Evolutionary conservation across 1,284 basidiomycete genomes (phyloP).

Genomic region (Malassezia obtusa): DNA sequence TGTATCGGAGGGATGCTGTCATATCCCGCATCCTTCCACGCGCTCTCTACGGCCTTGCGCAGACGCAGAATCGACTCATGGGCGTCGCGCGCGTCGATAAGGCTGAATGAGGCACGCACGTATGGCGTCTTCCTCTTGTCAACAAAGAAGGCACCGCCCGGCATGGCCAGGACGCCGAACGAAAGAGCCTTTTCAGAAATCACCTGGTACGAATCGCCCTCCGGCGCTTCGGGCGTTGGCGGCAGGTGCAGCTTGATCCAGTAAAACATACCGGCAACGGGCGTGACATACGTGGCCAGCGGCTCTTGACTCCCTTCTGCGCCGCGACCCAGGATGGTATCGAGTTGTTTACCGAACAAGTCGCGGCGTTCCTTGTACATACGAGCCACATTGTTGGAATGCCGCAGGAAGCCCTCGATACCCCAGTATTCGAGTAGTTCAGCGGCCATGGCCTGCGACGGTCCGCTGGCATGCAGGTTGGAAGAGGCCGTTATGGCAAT

Average conservation of each 20-base stretch:
- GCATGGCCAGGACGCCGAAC: slow-evolving; percentile 75
- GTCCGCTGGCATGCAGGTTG: slow-evolving; percentile 62
- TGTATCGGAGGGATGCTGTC: slow-evolving; percentile 7
- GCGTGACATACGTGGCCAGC: slow-evolving; percentile 59
- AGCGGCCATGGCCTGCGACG: slow-evolving; percentile 67
- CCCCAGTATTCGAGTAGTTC: slow-evolving; percentile 64
- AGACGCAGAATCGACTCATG: slow-evolving; percentile 33
- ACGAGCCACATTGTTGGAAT: slow-evolving; percentile 60
- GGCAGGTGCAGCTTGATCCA: slow-evolving; percentile 45
- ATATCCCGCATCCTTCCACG: slow-evolving; percentile 33
- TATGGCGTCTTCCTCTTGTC: slow-evolving; percentile 26
- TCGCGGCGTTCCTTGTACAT: slow-evolving; percentile 74
- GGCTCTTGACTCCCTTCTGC: slow-evolving; percentile 9
- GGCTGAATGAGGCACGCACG: slow-evolving; percentile 39
- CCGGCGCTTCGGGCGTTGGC: slow-evolving; percentile 18
- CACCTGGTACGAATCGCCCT: slow-evolving; percentile 64
- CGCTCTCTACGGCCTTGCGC: slow-evolving; percentile 27
- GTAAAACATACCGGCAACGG: slow-evolving; percentile 63
- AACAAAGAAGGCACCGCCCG: slow-evolving; percentile 55
- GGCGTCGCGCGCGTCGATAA: slow-evolving; percentile 32
- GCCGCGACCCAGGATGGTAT: slow-evolving; percentile 64
- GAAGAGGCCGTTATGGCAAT: slow-evolving; percentile 60
- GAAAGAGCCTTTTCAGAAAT: slow-evolving; percentile 69
- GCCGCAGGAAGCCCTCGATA: slow-evolving; percentile 61
- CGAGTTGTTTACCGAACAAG: slow-evolving; percentile 67